These are phyloP conservation scores for Omphalotus guepiniiformis DNA, from an alignment of 768 basidiomycete genomes.

Conservation along the genomic window DNA sequence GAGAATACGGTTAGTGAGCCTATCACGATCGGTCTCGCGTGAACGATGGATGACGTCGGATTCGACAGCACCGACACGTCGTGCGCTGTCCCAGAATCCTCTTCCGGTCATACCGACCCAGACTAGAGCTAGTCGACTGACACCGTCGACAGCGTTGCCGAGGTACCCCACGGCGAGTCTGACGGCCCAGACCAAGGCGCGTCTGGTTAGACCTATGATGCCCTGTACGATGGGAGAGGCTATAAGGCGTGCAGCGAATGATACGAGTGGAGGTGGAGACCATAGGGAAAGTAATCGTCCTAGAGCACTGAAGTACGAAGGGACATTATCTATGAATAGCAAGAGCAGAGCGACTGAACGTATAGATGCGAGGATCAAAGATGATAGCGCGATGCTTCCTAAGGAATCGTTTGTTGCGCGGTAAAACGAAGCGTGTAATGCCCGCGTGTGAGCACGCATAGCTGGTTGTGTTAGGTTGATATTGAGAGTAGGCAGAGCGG, in stretches of 20 bases:
- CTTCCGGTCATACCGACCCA: conserved; percentile 78
- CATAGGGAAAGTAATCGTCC: conserved; percentile 33
- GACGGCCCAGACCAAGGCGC: conserved; percentile 24
- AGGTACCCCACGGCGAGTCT: conserved; percentile 51
- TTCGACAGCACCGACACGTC: conserved; percentile 29
- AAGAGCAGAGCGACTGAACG: conserved; percentile 51
- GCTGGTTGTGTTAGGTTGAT: not conserved
- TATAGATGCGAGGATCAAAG: conserved; percentile 71
- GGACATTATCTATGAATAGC: conserved; percentile 50
- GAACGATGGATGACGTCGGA: not conserved
- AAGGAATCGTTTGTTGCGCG: conserved; percentile 80
- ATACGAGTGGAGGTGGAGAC: not conserved
- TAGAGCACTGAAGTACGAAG: conserved; percentile 43
- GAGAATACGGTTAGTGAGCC: not conserved
- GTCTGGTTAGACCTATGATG: not conserved
- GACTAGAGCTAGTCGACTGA: conserved; percentile 59
- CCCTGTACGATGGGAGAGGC: not conserved
- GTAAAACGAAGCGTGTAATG: conserved; percentile 71
- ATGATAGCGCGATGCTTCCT: conserved; percentile 73
- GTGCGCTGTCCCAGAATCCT: conserved; percentile 55
- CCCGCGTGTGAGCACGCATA: conserved; percentile 56
- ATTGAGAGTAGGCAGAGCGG: not conserved
- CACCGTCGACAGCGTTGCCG: conserved; percentile 48
- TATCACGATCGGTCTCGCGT: not conserved
- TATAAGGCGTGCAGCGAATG: not conserved